Evolutionary conservation across 1,139 yeast species (phyloP).

Genomic region (Geotrichum cucujoidarum): DNA sequence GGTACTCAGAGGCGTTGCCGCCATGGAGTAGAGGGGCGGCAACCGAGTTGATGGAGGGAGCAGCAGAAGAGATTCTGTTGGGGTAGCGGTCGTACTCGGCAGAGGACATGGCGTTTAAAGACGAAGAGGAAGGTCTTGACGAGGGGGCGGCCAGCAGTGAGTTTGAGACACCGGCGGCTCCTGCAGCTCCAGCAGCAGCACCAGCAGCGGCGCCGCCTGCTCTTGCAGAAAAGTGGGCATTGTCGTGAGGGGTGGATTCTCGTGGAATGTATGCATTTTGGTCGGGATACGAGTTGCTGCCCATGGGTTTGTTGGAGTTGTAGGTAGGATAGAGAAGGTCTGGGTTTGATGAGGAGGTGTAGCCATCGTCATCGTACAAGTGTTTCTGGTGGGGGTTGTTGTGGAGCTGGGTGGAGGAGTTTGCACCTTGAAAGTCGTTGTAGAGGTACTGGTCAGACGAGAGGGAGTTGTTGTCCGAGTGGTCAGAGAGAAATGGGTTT

Average conservation of each 20-base stretch:
- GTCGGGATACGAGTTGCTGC: constrained; percentile 6
- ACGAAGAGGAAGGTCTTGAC: constrained; percentile 13
- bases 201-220: constrained; percentile 20
- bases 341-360: constrained; percentile 7
- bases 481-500: constrained; percentile 9
- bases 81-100: constrained; percentile 39
- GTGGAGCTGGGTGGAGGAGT: constrained; percentile 1
- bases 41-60: constrained; percentile 30
- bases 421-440: not conserved
- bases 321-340: constrained; percentile 3
- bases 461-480: constrained; percentile 16
- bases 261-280: constrained; percentile 18
- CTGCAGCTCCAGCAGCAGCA: constrained; percentile 19
- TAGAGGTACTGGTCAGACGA: constrained; percentile 19
- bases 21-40: constrained; percentile 22
- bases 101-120: constrained; percentile 25
- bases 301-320: not conserved
- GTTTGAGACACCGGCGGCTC: constrained; percentile 17
- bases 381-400: not conserved
- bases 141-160: constrained; percentile 13
- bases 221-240: not conserved
- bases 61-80: constrained; percentile 33
- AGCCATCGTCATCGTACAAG: constrained; percentile 11
- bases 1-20: constrained; percentile 14
- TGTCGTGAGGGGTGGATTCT: constrained; percentile 9